Evolutionary conservation across 257 asterid species (phyloP).

Genomic region (Petrea volubilis): DNA sequence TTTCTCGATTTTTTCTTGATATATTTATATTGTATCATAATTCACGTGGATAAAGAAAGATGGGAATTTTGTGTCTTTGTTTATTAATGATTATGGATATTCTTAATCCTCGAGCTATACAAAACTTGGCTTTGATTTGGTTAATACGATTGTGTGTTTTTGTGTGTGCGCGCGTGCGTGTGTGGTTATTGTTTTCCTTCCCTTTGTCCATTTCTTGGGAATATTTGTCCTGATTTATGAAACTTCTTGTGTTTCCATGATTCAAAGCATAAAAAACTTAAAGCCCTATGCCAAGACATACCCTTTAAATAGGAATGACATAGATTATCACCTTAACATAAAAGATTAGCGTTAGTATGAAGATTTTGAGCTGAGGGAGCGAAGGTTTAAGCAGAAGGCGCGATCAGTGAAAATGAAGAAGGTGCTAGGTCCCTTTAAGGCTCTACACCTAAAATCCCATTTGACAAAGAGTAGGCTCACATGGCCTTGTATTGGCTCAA

Average conservation of each 20-base stretch:
- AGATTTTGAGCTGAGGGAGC: too few species aligned
- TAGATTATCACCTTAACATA: neutral
- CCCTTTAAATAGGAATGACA: neutral
- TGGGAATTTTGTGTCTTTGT: neutral
- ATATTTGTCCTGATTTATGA: neutral
- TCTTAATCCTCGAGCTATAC: too few species aligned
- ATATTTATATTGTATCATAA: neutral
- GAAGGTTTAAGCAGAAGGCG: too few species aligned
- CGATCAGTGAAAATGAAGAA: too few species aligned
- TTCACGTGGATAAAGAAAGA: neutral
- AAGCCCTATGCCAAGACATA: neutral
- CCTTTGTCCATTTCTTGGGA: neutral
- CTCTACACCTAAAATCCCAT: neutral
- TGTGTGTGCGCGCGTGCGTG: too few species aligned
- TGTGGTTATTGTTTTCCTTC: too few species aligned
- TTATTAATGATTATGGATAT: slow-evolving; percentile 2
- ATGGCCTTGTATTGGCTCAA: neutral
- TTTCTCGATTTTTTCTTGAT: slow-evolving; percentile 18
- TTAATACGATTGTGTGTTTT: neutral
- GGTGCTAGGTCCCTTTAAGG: too few species aligned
- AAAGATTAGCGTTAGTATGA: too few species aligned
- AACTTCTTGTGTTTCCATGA: neutral
- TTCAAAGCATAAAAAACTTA: too few species aligned
- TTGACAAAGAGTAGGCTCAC: neutral
- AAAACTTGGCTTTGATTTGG: neutral